These are phyloP conservation scores for Daedaleopsis sinensis DNA, from an alignment of 768 basidiomycete genomes.

Conservation along the genomic window DNA sequence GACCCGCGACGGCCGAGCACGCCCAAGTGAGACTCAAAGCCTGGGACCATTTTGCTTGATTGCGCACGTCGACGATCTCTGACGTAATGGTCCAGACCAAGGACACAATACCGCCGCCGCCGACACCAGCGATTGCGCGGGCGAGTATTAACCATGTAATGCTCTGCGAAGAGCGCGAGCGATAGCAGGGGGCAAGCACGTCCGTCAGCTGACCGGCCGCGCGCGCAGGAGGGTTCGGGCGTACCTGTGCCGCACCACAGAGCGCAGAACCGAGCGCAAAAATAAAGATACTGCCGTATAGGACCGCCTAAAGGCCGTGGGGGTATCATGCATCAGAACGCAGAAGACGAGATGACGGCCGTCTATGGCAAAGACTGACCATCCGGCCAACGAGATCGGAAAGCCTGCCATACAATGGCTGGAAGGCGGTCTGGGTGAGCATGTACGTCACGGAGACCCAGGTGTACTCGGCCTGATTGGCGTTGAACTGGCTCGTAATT, in stretches of 20 bases:
- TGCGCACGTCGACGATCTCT: constrained; percentile 73
- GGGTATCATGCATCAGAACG: constrained; percentile 13
- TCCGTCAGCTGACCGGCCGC: constrained; percentile 19
- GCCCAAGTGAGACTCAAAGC: constrained; percentile 86
- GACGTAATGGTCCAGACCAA: constrained; percentile 87
- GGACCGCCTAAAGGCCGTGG: constrained; percentile 50
- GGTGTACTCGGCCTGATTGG: constrained; percentile 73
- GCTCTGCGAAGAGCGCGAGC: constrained; percentile 36
- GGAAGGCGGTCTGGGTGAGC: constrained; percentile 84
- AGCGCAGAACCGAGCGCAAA: constrained; percentile 81
- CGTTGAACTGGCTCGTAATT: constrained; percentile 69
- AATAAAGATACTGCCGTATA: constrained; percentile 73
- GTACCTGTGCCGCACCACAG: constrained; percentile 75
- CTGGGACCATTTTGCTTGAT: constrained; percentile 83
- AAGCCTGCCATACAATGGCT: constrained; percentile 79
- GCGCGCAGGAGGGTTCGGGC: constrained; percentile 8
- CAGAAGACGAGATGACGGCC: constrained; percentile 4
- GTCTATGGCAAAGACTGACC: constrained; percentile 42
- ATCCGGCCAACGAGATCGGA: constrained; percentile 82
- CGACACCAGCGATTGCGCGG: constrained; percentile 70
- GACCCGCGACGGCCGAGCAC: constrained; percentile 83
- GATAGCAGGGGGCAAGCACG: not conserved
- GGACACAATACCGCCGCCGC: constrained; percentile 87
- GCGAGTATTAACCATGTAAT: constrained; percentile 68
- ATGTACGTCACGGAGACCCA: constrained; percentile 88